Conservation (phyloP, 164 flowering plant genomes). For the Pachysandra terminalis region DNA sequence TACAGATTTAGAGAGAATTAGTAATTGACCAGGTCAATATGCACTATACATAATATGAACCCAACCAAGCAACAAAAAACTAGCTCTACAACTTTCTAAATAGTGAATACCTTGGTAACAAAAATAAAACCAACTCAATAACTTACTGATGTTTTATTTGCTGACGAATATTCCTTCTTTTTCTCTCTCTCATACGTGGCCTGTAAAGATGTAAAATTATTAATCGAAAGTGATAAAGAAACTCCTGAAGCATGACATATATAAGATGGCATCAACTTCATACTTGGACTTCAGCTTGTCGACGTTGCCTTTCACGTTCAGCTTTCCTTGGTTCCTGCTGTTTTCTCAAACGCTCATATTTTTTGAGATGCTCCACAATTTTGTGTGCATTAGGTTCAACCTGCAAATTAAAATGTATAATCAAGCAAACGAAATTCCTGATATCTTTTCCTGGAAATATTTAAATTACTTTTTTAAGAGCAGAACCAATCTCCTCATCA, state of each 20-base stretch:
- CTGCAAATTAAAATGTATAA: conserved; percentile 30
- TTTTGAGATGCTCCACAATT: conserved; percentile 82
- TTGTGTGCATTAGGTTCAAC: conserved; percentile 88
- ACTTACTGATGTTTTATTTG: conserved; percentile 20
- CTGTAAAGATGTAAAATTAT: conserved; percentile 3
- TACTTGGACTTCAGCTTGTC: conserved; percentile 72
- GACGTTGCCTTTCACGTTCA: conserved; percentile 53
- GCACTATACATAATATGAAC: too few relatives aligned
- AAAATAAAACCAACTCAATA: neutral
- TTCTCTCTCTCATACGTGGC: conserved; percentile 15
- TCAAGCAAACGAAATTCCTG: conserved; percentile 36
- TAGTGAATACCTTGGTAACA: too few relatives aligned
- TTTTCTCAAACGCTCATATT: conserved; percentile 74
- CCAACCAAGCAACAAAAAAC: too few relatives aligned
- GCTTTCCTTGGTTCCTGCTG: conserved; percentile 53
- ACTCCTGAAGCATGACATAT: neutral
- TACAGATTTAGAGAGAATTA: too few relatives aligned
- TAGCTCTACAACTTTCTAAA: too few relatives aligned
- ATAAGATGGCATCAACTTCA: conserved; percentile 5
- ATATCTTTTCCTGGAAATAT: neutral
- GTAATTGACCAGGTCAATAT: too few relatives aligned
- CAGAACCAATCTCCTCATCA: conserved; percentile 78
- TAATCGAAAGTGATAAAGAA: neutral
- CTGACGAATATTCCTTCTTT: conserved; percentile 10
- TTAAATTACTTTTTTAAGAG: conserved; percentile 65